These are phyloP conservation scores for Populus pruinosa DNA, from an alignment of 345 rosid genomes.

Conservation along the genomic window DNA sequence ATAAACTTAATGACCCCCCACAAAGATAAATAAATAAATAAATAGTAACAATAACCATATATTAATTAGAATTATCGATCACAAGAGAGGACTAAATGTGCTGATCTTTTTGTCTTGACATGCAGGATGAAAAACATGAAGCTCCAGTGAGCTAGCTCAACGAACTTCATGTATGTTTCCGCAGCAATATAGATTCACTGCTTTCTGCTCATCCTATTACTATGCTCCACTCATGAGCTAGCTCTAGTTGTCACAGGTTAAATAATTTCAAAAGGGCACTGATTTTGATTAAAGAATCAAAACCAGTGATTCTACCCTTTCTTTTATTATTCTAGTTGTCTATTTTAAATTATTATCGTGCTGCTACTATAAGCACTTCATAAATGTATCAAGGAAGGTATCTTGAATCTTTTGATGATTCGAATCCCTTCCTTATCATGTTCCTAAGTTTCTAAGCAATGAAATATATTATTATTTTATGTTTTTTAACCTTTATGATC, in stretches of 20 bases:
- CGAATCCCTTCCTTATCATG: background rate
- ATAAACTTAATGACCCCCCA: too few relatives aligned
- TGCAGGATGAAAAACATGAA: conserved; percentile 57
- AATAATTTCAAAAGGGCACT: too few relatives aligned
- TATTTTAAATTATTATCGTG: background rate
- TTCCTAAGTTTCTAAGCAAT: background rate
- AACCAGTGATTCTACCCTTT: conserved; percentile 4
- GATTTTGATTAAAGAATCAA: conserved; percentile 9
- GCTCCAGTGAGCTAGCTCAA: conserved; percentile 14
- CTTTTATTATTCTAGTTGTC: background rate
- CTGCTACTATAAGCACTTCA: conserved; percentile 1
- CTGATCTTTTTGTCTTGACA: background rate
- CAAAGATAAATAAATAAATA: too few relatives aligned
- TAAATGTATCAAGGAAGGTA: background rate
- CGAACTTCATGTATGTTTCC: background rate
- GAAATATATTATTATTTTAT: background rate
- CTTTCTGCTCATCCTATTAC: background rate
- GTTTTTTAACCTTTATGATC: background rate
- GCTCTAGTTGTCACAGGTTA: background rate
- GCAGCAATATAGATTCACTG: conserved; percentile 23
- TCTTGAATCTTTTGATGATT: conserved; percentile 12
- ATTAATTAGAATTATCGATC: too few relatives aligned
- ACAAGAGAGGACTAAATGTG: background rate
- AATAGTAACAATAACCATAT: background rate
- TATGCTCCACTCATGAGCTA: background rate